A percentile compares a stretch with the other conserved stretches of the same genome.
These are phyloP conservation scores for Bolboschoenus planiculmis DNA, from an alignment of 176 grass and related monocot species.

Conservation along the genomic window DNA sequence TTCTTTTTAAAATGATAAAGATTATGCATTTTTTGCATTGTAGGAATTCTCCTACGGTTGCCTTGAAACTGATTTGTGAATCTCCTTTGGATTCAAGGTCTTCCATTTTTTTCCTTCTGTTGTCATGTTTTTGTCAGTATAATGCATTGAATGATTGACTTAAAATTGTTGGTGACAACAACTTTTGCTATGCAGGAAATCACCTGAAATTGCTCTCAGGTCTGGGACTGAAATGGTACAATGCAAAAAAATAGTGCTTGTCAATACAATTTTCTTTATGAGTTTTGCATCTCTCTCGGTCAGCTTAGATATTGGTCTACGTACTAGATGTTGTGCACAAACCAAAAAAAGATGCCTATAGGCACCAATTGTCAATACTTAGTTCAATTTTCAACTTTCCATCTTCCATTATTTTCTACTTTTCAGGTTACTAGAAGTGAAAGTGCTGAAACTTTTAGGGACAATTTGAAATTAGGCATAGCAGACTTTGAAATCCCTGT, in stretches of 20 bases:
- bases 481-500: constrained; percentile 61
- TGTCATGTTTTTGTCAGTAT: not conserved
- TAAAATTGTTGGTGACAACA: constrained; percentile 26
- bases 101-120: not conserved
- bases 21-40: not conserved
- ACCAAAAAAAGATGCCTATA: not conserved
- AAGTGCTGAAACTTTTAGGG: constrained; percentile 31
- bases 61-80: not conserved
- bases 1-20: not conserved
- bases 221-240: constrained; percentile 32
- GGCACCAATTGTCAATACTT: not conserved
- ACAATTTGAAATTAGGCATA: constrained; percentile 39
- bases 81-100: constrained; percentile 10
- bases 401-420: constrained; percentile 30
- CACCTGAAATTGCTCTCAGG: constrained; percentile 33
- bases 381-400: constrained; percentile 10
- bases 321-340: not conserved
- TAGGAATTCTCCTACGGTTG: not conserved
- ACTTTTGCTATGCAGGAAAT: constrained; percentile 59
- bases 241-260: constrained; percentile 14
- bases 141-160: not conserved
- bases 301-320: not conserved
- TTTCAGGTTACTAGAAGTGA: constrained; percentile 41
- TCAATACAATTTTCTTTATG: not conserved
- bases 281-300: not conserved